These are phyloP conservation scores for Micromonas commoda DNA, from an alignment of 139 green algal species.

Conservation along the genomic window DNA sequence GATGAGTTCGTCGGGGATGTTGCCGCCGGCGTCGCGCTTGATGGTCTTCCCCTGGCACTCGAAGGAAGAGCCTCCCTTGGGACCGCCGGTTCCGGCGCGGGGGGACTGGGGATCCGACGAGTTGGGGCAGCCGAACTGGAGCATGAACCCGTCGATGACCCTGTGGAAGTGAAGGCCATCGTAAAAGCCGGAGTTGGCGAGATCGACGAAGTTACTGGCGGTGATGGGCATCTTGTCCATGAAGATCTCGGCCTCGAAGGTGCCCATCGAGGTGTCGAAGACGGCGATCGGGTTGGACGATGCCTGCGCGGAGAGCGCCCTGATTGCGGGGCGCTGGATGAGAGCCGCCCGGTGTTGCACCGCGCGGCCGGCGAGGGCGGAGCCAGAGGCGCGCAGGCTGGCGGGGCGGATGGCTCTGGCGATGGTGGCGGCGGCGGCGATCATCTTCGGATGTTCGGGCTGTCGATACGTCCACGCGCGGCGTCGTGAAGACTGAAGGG, in stretches of 20 bases:
- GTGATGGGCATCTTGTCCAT: slow-evolving; percentile 34
- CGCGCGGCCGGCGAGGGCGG: too few relatives aligned
- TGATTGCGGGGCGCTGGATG: too few relatives aligned
- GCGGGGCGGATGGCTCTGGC: too few relatives aligned
- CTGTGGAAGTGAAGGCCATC: slow-evolving; percentile 35
- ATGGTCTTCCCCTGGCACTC: background rate
- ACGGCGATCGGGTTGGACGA: slow-evolving; percentile 24
- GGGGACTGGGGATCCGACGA: background rate
- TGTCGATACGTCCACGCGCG: too few relatives aligned
- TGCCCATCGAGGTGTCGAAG: slow-evolving; percentile 18
- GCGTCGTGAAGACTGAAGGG: too few relatives aligned
- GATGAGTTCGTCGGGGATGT: slow-evolving; percentile 31
- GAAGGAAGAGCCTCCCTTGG: background rate
- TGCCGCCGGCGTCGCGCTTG: slow-evolving; percentile 23
- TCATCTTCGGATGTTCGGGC: too few relatives aligned
- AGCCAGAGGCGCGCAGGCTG: too few relatives aligned
- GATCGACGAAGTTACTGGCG: slow-evolving; percentile 33
- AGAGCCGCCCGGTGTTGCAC: too few relatives aligned
- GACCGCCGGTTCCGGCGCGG: slow-evolving; percentile 27
- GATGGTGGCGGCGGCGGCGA: too few relatives aligned
- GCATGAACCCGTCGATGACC: slow-evolving; percentile 39
- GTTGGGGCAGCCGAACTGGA: slow-evolving; percentile 35
- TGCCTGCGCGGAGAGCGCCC: too few relatives aligned
- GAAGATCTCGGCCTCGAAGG: slow-evolving; percentile 28
- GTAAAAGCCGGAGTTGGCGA: slow-evolving; percentile 33